Base-by-base conservation (phyloP, 225 moss, liverwort and hornwort genomes). In the Pseudoscleropodium purum region DNA sequence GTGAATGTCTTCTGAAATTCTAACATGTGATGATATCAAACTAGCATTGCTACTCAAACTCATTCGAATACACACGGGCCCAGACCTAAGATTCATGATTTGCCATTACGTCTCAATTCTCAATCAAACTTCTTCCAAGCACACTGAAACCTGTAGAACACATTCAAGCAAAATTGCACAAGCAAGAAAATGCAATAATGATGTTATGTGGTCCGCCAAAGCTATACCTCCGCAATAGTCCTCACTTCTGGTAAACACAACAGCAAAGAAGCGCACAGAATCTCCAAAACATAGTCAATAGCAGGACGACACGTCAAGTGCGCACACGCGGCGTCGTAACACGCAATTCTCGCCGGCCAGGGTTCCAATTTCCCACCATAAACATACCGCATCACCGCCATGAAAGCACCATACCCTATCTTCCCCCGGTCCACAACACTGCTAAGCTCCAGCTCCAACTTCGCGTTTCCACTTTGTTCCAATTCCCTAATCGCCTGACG, bases 281-380 rank as follows among this genome's bases (percentile, higher is more conserved):
- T 89, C 90, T 97, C 97, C 83, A 96, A 86, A 82, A 94, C 94
- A 45, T 91, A 94, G 88, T 96, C 94, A 33, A 97, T 85, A 25
- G 94, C 93, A 36, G 96, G 96, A 84, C 94, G 91, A 86, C 97
- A 97, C 12, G 94, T 95, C 61, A 94, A 89, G 86, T 97, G 97
- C 24, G 88, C 60, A 85, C 97, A 97, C 25, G 85, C 88, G 11
- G 93, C 79, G 87, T 96, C 97, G 84, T 84, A 52, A 76, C 97
- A 97, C 33, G 91, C 73, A 31, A 94, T 90, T 65, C 63, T 85
- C 43, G 87, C 91, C 34, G 90, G 93, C 84, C 90, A 89, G 15
- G 92, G 90, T 79, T 93, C 91, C 90, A 96, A 83, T 88, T 91
- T 92, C 10, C 95, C 96, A 66, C 95, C 94, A 59, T 97, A 97